Evolutionary conservation across 371 early-diverging fungal species (phyloP).

Genomic region (Haplosporangium sp.): DNA sequence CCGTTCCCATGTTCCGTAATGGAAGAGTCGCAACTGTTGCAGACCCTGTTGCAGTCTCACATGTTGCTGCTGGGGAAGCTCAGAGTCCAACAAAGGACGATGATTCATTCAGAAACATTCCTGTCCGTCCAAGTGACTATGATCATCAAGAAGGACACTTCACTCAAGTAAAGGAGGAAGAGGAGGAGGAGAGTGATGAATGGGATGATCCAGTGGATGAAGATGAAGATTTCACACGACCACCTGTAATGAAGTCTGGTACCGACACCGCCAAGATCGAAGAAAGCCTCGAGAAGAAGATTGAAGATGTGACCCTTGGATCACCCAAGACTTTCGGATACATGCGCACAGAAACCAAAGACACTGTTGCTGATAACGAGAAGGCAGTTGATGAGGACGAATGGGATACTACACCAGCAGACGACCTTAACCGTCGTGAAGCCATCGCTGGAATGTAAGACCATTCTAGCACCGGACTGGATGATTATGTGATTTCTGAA

Average conservation of each 20-base stretch:
- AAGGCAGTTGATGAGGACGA: constrained; percentile 32
- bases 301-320: constrained; percentile 11
- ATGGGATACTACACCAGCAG: constrained; percentile 30
- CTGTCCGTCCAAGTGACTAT: constrained; percentile 34
- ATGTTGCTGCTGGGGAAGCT: constrained; percentile 16
- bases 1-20: constrained; percentile 20
- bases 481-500: too few relatives aligned
- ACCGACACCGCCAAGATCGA: background rate
- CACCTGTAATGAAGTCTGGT: background rate
- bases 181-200: background rate
- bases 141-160: constrained; percentile 14
- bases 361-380: background rate
- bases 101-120: constrained; percentile 25
- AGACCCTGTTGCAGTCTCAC: constrained; percentile 9
- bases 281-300: constrained; percentile 9
- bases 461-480: background rate
- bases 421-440: constrained; percentile 30
- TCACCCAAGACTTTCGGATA: constrained; percentile 16
- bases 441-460: constrained; percentile 30
- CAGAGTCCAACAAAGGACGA: constrained; percentile 38
- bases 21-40: constrained; percentile 15
- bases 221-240: constrained; percentile 22
- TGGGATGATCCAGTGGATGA: constrained; percentile 5
- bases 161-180: constrained; percentile 1
- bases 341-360: background rate